Evolutionary conservation across 345 rosid species (phyloP), one percentile per base, ranked within the genome.

Genomic region (Pelargonium nanum): DNA sequence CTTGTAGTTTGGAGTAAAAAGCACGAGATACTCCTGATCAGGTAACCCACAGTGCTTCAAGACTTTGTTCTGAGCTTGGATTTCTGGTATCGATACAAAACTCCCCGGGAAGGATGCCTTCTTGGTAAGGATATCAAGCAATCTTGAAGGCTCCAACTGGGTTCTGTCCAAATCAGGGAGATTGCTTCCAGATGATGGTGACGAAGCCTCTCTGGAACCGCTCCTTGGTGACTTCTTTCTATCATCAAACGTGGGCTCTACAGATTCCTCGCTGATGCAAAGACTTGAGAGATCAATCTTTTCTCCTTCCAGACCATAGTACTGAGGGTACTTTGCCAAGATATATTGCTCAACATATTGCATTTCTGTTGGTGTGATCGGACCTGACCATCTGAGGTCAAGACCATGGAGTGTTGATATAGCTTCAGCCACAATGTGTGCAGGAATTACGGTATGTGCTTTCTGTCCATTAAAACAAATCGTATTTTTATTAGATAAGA

Each of bases 341-440:
- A 85, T 84, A 63, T 85, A 83, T 26, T 81, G 86, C 28, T 85
- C 79, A 5, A 81, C 86, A 64, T 83, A 85, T 68, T 77, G 83
- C 83, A 79, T 85, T 60, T 85, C 91, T 30, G 79, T 70, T n/a
- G 78, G 83, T 19, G 91, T 83, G 64, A 83, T 85, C 4, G 91
- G 88, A 19, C 88, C 88, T 1, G 91, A 85, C 88, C 88, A 85
- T 74, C 86, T 69, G 24, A 83, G 72, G 54, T 81, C 88, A 21
- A 83, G 88, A 21, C 84, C 91, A 6, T 72, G 81, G 57, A 85
- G 72, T n/a, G 87, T 83, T 0, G 88, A 79, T 63, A 85, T 85
- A 22, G 91, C 91, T 72, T 85, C 91, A 1, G 91, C 91, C 20
- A 83, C 74, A n/a, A 81, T 83, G 70, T 85, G 84, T 51, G 86